A percentile compares a stretch with the other conserved stretches of the same genome.
These are phyloP conservation scores for Nicotiana tabacum DNA, from an alignment of 257 asterid species.

Conservation along the genomic window DNA sequence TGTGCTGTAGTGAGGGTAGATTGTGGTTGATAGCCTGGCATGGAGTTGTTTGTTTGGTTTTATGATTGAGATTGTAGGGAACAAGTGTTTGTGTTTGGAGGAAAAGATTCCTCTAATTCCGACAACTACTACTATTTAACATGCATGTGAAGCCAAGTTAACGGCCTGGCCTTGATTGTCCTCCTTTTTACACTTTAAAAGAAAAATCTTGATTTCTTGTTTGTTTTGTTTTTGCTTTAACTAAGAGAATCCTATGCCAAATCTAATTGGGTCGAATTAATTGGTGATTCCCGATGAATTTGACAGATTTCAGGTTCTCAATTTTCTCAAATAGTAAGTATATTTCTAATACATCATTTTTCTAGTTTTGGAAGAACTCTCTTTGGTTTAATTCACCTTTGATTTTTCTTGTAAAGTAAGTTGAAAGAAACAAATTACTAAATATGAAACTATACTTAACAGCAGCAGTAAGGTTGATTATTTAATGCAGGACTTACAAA, in stretches of 20 bases:
- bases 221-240: not conserved
- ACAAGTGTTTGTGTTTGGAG: not conserved
- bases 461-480: not conserved
- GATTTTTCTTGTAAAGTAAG: too few relatives aligned
- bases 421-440: not conserved
- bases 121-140: not conserved
- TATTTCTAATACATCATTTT: too few relatives aligned
- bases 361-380: too few relatives aligned
- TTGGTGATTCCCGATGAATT: not conserved
- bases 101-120: constrained; percentile 6
- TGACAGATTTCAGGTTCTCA: not conserved
- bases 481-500: not conserved
- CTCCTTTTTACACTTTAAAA: not conserved
- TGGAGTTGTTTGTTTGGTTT: not conserved
- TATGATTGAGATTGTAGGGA: not conserved
- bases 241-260: not conserved
- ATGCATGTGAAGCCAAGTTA: not conserved
- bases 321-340: not conserved
- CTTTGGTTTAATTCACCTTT: too few relatives aligned
- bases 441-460: not conserved
- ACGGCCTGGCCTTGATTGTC: not conserved
- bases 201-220: not conserved
- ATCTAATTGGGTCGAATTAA: not conserved
- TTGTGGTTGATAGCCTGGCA: not conserved
- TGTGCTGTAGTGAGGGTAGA: not conserved